Evolutionary conservation across 306 rosid genomes (phyloP).

Genomic region (Quercus berberidifolia): DNA sequence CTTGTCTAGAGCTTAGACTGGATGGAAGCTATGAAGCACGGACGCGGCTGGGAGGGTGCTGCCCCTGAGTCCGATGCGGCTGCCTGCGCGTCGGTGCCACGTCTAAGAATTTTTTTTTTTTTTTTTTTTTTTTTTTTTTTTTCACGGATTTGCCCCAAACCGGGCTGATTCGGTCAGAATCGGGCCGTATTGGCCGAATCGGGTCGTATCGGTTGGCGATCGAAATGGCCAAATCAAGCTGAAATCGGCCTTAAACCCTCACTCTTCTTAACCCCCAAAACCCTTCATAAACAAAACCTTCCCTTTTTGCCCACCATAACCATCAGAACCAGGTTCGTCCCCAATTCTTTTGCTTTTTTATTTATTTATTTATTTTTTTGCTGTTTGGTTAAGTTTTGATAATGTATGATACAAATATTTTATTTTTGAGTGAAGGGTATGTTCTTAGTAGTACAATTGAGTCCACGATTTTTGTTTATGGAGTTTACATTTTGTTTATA

Average conservation of each 20-base stretch:
- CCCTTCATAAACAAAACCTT: slow-evolving; percentile 11
- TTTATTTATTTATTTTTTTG: not conserved
- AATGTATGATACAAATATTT: not conserved
- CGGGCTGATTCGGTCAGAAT: too few species aligned
- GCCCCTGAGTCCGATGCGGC: too few species aligned
- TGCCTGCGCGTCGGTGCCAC: too few species aligned
- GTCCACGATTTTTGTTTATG: not conserved
- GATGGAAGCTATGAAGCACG: too few species aligned
- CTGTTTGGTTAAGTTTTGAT: not conserved
- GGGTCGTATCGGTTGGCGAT: too few species aligned
- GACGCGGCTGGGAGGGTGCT: too few species aligned
- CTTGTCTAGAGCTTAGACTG: too few species aligned
- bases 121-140: too few species aligned
- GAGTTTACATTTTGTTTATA: not conserved
- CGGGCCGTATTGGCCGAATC: too few species aligned
- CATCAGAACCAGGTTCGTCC: slow-evolving; percentile 17
- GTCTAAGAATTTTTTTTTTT: too few species aligned
- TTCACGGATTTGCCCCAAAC: too few species aligned
- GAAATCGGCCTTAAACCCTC: not conserved
- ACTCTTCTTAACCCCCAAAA: not conserved
- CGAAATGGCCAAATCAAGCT: too few species aligned
- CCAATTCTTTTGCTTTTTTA: not conserved
- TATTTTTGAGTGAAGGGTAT: not conserved
- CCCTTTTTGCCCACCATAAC: not conserved
- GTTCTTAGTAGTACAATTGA: not conserved